A percentile compares a stretch with the other conserved stretches of the same genome.
Conservation (phyloP, 2,329 filamentous ascomycete species). For the Trichoderma lentiforme region DNA sequence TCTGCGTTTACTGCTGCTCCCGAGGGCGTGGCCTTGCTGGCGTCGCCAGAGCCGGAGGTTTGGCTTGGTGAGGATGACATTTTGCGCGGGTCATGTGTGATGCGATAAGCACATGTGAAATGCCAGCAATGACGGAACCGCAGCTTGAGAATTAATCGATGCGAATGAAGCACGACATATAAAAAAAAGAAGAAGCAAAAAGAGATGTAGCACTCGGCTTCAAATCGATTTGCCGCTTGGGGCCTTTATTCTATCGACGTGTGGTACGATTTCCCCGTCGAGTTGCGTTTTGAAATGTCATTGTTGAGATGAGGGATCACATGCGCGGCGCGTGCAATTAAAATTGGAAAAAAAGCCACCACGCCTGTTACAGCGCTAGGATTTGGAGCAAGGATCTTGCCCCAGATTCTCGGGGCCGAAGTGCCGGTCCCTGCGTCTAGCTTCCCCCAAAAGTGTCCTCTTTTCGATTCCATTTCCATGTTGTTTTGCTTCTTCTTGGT, state of each 20-base stretch:
- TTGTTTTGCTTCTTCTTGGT: not conserved
- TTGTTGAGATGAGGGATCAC: constrained; percentile 10
- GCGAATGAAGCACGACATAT: not conserved
- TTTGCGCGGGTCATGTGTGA: not conserved
- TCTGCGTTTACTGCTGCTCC: constrained; percentile 29
- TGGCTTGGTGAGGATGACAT: constrained; percentile 33
- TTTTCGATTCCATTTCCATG: not conserved
- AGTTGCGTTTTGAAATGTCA: not conserved
- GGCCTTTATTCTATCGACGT: not conserved
- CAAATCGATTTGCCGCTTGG: not conserved
- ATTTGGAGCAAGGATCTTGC: constrained; percentile 28
- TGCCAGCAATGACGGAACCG: not conserved
- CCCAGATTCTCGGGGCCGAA: constrained; percentile 29
- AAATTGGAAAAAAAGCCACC: not conserved
- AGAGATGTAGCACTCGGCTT: not conserved
- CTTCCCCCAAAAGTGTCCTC: not conserved
- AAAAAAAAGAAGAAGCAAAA: not conserved
- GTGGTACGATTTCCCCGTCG: not conserved
- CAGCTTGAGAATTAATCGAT: not conserved
- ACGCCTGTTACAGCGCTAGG: constrained; percentile 11
- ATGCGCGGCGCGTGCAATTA: constrained; percentile 10
- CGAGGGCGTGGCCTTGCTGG: constrained; percentile 2
- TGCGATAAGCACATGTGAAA: not conserved
- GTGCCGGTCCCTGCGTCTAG: constrained; percentile 19
- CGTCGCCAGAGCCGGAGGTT: constrained; percentile 25